Evolutionary conservation across 306 rosid genomes (phyloP).

Genomic region (Cyclanthera cordifolia): DNA sequence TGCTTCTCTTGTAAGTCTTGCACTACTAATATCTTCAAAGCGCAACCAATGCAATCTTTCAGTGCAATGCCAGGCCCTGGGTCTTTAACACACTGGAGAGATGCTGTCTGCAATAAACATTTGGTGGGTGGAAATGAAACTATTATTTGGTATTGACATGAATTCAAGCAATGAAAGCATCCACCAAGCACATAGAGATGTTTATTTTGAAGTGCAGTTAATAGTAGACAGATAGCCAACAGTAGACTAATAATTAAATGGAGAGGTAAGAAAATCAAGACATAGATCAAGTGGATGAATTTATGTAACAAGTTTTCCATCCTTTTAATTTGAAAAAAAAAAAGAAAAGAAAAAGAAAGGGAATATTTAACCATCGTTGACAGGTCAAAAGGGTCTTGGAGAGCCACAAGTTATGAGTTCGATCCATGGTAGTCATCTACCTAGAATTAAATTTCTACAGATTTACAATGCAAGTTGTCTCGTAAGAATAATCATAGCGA

Average conservation of each 20-base stretch:
- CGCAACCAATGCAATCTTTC: slow-evolving; percentile 34
- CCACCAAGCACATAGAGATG: not conserved
- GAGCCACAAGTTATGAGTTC: no score
- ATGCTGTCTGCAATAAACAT: slow-evolving; percentile 38
- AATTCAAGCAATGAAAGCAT: not conserved
- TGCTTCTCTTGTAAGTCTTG: slow-evolving; percentile 32
- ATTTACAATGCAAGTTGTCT: no score
- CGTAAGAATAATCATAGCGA: no score
- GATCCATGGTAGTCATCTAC: no score
- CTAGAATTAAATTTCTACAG: no score
- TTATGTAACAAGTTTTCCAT: not conserved
- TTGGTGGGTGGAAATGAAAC: slow-evolving; percentile 24
- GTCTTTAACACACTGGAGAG: slow-evolving; percentile 48
- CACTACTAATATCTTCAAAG: slow-evolving; percentile 30
- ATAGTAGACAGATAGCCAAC: not conserved
- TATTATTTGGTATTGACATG: slow-evolving; percentile 5
- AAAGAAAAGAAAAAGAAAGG: not conserved
- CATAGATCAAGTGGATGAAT: not conserved
- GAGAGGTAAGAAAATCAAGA: not conserved
- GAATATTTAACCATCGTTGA: no score
- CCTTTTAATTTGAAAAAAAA: not conserved
- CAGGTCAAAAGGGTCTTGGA: no score
- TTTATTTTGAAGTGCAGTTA: not conserved
- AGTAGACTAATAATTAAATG: not conserved
- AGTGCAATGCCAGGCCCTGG: slow-evolving; percentile 34